Conservation (phyloP, 2,329 filamentous ascomycete genomes). For the Drechslerella stenobrocha region DNA sequence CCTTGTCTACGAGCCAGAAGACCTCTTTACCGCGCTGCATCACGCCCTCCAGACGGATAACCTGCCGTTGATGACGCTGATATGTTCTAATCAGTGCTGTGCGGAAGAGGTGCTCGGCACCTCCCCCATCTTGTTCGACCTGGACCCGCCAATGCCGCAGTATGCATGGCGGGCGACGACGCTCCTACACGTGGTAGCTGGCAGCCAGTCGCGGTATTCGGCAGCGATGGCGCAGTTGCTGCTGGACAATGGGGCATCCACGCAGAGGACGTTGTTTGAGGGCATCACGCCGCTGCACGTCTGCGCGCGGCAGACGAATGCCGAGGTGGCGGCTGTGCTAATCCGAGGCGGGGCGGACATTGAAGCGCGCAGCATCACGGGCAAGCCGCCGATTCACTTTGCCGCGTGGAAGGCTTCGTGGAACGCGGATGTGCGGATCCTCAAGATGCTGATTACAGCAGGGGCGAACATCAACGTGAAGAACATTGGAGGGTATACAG, state of each 20-base stretch:
- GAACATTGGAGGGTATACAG: constrained; percentile 40
- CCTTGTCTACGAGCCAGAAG: constrained; percentile 31
- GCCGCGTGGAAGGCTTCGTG: constrained; percentile 46
- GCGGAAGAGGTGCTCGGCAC: constrained; percentile 25
- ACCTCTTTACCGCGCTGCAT: constrained; percentile 36
- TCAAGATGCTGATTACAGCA: constrained; percentile 40
- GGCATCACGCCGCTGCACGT: constrained; percentile 44
- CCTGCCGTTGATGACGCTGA: constrained; percentile 35
- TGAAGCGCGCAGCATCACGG: constrained; percentile 41
- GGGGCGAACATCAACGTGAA: constrained; percentile 47
- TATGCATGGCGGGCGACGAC: constrained; percentile 46
- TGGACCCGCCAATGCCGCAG: constrained; percentile 45
- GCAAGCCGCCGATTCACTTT: constrained; percentile 45
- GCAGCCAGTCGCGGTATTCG: constrained; percentile 39
- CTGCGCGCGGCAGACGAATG: constrained; percentile 44
- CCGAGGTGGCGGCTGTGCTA: constrained; percentile 35
- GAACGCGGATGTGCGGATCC: constrained; percentile 42
- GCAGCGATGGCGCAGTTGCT: constrained; percentile 43
- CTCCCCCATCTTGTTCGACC: constrained; percentile 37
- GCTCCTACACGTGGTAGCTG: constrained; percentile 37
- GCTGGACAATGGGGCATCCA: constrained; percentile 34
- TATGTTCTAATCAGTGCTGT: constrained; percentile 42
- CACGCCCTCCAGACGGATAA: constrained; percentile 29
- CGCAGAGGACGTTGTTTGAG: constrained; percentile 40
- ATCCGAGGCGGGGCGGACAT: constrained; percentile 43